Evolutionary conservation across 1,284 basidiomycete genomes (phyloP).

Genomic region (Heterobasidion irregulare): DNA sequence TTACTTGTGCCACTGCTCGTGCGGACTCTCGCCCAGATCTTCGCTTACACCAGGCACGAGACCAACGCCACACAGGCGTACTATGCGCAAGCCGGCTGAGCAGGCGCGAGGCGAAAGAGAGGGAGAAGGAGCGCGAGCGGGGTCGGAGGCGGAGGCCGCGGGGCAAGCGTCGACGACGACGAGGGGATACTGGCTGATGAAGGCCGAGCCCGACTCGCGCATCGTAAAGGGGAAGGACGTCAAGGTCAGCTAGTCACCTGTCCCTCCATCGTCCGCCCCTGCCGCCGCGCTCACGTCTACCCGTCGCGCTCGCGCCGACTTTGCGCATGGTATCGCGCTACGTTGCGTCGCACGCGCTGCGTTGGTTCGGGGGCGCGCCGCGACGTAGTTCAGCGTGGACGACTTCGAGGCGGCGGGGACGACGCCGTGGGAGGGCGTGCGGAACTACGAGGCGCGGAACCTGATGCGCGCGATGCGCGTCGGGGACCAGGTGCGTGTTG

Average conservation of each 20-base stretch:
- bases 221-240: constrained; percentile 88
- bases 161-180: not conserved
- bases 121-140: no score
- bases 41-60: no score
- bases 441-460: constrained; percentile 89
- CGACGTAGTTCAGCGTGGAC: constrained; percentile 75
- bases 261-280: not conserved
- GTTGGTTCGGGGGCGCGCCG: not conserved
- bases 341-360: not conserved
- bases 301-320: no score
- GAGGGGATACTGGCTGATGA: constrained; percentile 68
- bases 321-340: no score
- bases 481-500: constrained; percentile 62
- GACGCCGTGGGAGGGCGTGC: constrained; percentile 88
- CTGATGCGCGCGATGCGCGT: constrained; percentile 88
- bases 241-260: constrained; percentile 43
- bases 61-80: no score
- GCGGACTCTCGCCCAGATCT: no score
- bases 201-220: constrained; percentile 85
- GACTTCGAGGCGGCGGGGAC: constrained; percentile 73
- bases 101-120: no score
- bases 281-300: no score
- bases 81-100: no score
- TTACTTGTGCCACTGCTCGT: no score
- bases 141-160: no score